A percentile compares a stretch with the other conserved stretches of the same genome.
phyloP scores from a whole-genome alignment of 306 rosid species.

The Styphnolobium japonicum region DNA sequence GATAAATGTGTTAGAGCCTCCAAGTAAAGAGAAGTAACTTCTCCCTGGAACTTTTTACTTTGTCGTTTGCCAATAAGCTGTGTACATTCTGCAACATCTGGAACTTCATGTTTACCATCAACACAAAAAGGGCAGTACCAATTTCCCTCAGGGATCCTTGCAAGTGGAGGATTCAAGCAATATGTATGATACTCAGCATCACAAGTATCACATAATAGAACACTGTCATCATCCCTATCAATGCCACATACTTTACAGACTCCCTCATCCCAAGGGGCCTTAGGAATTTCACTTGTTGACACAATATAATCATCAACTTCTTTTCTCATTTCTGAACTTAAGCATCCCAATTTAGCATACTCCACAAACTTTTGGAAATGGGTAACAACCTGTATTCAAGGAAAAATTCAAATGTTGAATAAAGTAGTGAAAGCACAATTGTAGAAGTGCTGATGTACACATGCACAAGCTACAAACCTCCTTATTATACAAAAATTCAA shows the following conservation, averaged over 20 bases:
- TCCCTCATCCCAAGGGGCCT: constrained; percentile 99
- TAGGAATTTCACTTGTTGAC: constrained; percentile 70
- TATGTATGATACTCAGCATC: constrained; percentile 99
- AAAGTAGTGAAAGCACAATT: constrained; percentile 12
- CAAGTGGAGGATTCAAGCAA: constrained; percentile 98
- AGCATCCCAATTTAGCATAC: constrained; percentile 58
- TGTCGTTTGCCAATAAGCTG: constrained; percentile 42
- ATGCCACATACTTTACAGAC: constrained; percentile 99
- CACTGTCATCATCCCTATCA: constrained; percentile 98
- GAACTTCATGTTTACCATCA: constrained; percentile 53
- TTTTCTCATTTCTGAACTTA: constrained; percentile 60
- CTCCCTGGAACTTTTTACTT: constrained; percentile 71
- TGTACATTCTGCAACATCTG: constrained; percentile 42
- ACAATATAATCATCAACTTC: constrained; percentile 62
- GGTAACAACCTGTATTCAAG: constrained; percentile 61
- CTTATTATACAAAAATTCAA: constrained; percentile 63
- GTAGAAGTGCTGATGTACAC: not conserved
- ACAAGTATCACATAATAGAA: constrained; percentile 90
- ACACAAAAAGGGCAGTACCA: constrained; percentile 99
- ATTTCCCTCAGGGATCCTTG: constrained; percentile 98
- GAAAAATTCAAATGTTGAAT: constrained; percentile 13
- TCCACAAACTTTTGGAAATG: constrained; percentile 56
- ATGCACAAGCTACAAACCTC: constrained; percentile 57
- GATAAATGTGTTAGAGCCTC: constrained; percentile 69
- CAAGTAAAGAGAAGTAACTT: constrained; percentile 62